A percentile compares a stretch with the other conserved stretches of the same genome.
Evolutionary conservation across 306 rosid species (phyloP).

Genomic region (Ziziphus jujuba): DNA sequence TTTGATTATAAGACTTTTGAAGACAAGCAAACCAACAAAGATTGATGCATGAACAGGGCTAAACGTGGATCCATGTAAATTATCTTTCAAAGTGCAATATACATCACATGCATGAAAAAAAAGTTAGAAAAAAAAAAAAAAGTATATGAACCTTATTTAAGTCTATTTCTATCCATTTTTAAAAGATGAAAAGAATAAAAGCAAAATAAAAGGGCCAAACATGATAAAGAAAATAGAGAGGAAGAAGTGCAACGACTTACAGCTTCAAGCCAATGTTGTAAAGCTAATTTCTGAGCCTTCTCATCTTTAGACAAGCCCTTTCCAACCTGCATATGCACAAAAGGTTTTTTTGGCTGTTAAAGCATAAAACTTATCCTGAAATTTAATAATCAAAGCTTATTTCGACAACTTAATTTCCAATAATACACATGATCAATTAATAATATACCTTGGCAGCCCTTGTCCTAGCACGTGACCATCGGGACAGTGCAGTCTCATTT

Average conservation of each 20-base stretch:
- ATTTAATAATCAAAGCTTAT: background rate
- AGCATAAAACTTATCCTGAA: background rate
- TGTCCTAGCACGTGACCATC: constrained; percentile 49
- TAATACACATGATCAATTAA: too few relatives aligned
- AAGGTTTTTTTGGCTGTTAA: background rate
- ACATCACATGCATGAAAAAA: too few relatives aligned
- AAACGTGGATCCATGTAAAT: too few relatives aligned
- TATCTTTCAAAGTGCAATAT: too few relatives aligned
- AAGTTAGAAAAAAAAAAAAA: too few relatives aligned
- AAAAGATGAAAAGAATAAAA: too few relatives aligned
- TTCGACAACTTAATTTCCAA: too few relatives aligned
- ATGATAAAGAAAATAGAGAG: background rate
- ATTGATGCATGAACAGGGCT: too few relatives aligned
- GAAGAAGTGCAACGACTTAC: constrained; percentile 27
- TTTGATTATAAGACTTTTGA: too few relatives aligned
- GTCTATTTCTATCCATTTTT: background rate
- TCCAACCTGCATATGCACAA: constrained; percentile 37
- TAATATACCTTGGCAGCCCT: constrained; percentile 48
- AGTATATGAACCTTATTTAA: background rate
- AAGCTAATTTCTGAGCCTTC: constrained; percentile 52
- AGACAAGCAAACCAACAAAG: too few relatives aligned
- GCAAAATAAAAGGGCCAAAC: background rate
- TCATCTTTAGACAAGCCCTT: constrained; percentile 50
- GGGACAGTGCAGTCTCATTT: constrained; percentile 42
- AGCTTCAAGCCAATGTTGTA: constrained; percentile 64